These are phyloP conservation scores for Sugiyamaella qingdaonensis DNA, from an alignment of 805 yeast species.

Conservation along the genomic window DNA sequence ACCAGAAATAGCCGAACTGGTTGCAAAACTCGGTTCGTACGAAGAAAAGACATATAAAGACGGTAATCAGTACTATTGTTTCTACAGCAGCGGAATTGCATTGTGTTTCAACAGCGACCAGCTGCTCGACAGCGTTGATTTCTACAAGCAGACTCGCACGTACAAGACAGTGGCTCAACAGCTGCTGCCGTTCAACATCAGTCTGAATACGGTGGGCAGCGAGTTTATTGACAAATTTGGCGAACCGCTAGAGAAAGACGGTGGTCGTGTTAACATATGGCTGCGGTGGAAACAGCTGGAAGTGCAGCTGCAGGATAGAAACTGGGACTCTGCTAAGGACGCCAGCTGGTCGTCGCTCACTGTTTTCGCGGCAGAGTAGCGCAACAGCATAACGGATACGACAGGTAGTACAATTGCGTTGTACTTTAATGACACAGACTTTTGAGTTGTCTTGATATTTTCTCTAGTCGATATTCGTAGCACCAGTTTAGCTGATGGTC, in stretches of 20 bases:
- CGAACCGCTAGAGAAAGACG: constrained; percentile 42
- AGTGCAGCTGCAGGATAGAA: constrained; percentile 34
- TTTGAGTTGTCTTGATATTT: too few species aligned
- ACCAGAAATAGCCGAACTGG: background rate
- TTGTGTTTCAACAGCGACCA: constrained; percentile 11
- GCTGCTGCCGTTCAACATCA: constrained; percentile 13
- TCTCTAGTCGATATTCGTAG: too few species aligned
- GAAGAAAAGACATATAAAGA: constrained; percentile 12
- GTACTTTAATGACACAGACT: background rate
- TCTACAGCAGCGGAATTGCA: constrained; percentile 22
- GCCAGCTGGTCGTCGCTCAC: constrained; percentile 32
- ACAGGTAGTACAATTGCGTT: background rate
- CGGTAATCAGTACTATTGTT: constrained; percentile 20
- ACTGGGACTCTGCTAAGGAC: constrained; percentile 36
- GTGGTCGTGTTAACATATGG: constrained; percentile 42
- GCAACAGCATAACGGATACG: background rate
- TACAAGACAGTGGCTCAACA: constrained; percentile 18
- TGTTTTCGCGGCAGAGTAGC: constrained; percentile 19
- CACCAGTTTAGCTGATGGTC: too few species aligned
- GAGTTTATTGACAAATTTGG: constrained; percentile 34
- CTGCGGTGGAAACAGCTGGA: constrained; percentile 38
- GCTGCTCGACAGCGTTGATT: constrained; percentile 35
- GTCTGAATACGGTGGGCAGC: constrained; percentile 26
- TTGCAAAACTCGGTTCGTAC: background rate
- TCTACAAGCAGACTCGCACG: constrained; percentile 27